Base-by-base conservation (phyloP, 2,329 filamentous ascomycete species). In the Teratosphaeria nubilosa region DNA sequence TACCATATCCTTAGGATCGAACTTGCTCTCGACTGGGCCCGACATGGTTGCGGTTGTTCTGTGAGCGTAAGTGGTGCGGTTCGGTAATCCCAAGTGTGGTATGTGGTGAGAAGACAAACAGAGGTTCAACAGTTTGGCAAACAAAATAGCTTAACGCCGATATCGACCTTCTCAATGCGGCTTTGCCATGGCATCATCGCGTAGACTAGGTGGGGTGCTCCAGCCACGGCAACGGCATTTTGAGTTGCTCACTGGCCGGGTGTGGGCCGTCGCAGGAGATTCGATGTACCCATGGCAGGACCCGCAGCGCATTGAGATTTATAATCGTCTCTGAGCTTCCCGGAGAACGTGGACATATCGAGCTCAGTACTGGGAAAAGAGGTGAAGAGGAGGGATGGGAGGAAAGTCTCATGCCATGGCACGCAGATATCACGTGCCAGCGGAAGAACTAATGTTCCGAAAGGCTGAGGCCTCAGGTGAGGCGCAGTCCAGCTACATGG, bases 1-100 rank as follows among this genome's bases (percentile, higher is more conserved):
- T 58, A 71, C 68, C 73, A 76, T 79, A 68, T 79, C 75, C 70
- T 79, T 77, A 59, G 77, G 76, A 59, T 79, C 74, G 65, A 75
- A 80, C 64, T 74, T 77, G 62, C 74, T 74, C 65, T 77, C 74
- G 59, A 78, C 68, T 54, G 20, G 41, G 11, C 41, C 41, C 9
- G 41, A 48, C 68, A 70, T 70, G 27, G 41, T 67, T 59, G 65
- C 59, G 54, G n/a, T 48, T 48, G 41, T 20, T 48, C n/a, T 11
- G 41, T 22, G n/a, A 10, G n/a, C 3, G 41, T 10, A 3, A n/a
- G 9, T 2, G n/a, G 41, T 16, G 41, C 22, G 41, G 9, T 48
- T 14, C 34, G 13, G 34, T 14, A 1, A 16, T 41, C 2, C 14
- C 14, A 4, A n/a, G 5, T 41, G 13, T 41, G 16, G 34, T 5